Evolutionary conservation across 2,329 filamentous ascomycete genomes (phyloP).

Genomic region (Neophaeococcomyces aloes): DNA sequence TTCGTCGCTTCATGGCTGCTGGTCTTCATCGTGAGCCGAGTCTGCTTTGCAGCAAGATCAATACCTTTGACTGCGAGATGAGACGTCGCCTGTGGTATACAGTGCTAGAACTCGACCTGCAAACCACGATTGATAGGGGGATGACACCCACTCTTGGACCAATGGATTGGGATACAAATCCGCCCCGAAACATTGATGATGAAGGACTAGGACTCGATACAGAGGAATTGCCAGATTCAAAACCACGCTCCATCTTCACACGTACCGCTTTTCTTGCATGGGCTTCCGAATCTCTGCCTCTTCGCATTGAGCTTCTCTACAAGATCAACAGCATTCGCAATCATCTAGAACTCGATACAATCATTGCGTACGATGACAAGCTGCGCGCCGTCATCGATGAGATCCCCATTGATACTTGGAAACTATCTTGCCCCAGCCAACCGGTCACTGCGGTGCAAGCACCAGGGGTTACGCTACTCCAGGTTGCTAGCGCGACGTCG

Average conservation of each 20-base stretch:
- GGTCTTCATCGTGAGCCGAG: conserved; percentile 42
- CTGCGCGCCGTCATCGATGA: conserved; percentile 21
- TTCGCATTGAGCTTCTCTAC: conserved; percentile 23
- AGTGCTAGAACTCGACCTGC: conserved; percentile 46
- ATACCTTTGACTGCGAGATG: conserved; percentile 42
- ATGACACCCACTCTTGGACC: conserved; percentile 39
- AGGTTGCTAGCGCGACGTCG: background rate
- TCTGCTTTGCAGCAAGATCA: conserved; percentile 28
- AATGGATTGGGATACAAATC: conserved; percentile 38
- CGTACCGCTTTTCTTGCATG: conserved; percentile 23
- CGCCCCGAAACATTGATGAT: conserved; percentile 30
- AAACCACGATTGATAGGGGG: conserved; percentile 45
- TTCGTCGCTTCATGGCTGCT: conserved; percentile 39
- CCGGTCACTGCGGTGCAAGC: background rate
- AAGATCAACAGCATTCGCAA: conserved; percentile 23
- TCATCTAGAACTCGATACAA: conserved; percentile 21
- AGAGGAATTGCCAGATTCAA: conserved; percentile 15
- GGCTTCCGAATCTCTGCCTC: conserved; percentile 20
- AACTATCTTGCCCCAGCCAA: background rate
- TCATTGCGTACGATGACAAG: conserved; percentile 22
- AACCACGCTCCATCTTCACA: conserved; percentile 21
- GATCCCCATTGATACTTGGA: conserved; percentile 19
- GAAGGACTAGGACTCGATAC: conserved; percentile 18
- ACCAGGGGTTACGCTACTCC: background rate
- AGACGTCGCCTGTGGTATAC: conserved; percentile 48